Percentiles rank a stretch among this genome's conserved stretches.
These are phyloP conservation scores for Passiflora organensis DNA, from an alignment of 345 rosid genomes.

Conservation along the genomic window DNA sequence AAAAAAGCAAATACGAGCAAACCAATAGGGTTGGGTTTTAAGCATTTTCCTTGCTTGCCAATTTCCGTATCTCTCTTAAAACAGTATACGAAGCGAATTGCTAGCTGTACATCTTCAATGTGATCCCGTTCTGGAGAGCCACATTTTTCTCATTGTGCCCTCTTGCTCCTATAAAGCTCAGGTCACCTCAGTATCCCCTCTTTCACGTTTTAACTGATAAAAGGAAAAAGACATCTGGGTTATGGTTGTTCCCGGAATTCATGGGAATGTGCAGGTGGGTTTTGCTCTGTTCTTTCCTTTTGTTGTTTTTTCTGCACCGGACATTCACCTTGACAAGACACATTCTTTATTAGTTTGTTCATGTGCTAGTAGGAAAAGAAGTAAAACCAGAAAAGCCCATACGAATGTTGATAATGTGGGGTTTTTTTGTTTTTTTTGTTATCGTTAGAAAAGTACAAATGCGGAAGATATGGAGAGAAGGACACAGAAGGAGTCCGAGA, in stretches of 20 bases:
- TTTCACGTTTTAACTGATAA: neutral
- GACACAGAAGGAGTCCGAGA: constrained; percentile 44
- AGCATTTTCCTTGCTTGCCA: constrained; percentile 9
- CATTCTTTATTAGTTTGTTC: no score
- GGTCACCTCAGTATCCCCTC: neutral
- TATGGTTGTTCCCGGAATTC: neutral
- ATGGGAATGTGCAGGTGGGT: constrained; percentile 11
- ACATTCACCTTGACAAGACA: no score
- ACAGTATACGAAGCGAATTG: neutral
- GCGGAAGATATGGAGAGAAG: constrained; percentile 39
- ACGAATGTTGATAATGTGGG: constrained; percentile 10
- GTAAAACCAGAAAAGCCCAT: neutral
- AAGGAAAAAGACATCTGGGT: constrained; percentile 4
- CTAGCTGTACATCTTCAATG: constrained; percentile 5
- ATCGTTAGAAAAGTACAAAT: constrained; percentile 24
- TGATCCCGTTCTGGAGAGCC: neutral
- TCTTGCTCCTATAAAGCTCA: constrained; percentile 2
- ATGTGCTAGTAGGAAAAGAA: no score
- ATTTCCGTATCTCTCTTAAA: constrained; percentile 3
- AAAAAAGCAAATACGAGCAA: neutral
- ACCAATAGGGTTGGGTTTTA: constrained; percentile 1
- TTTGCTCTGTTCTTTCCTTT: no score
- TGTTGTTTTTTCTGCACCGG: no score
- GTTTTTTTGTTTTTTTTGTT: constrained; percentile 9
- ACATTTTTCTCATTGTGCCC: neutral